Base-by-base conservation (phyloP, 1,284 basidiomycete genomes). In the Porogramme epimiltina region DNA sequence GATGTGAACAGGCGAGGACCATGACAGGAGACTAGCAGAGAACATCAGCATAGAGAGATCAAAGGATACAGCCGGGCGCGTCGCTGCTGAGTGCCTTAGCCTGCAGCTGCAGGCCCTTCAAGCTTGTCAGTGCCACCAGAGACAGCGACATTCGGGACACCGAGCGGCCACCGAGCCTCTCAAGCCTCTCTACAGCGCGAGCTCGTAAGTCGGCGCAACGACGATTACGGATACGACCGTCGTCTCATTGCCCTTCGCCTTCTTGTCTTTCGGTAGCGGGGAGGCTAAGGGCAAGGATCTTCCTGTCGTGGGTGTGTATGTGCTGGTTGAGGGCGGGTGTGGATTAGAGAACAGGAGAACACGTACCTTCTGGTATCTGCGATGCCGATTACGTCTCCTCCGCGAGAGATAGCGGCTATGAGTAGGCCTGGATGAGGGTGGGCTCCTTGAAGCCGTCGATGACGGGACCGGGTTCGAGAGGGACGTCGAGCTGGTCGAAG, bases 261-360 rank as follows among this genome's bases (percentile, higher is more conserved):
- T 72, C 58, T 76, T 68, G 45, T 69, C 51, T 24, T 22, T 25
- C 26, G 43, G 51, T 1, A 16, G 28, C 91, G 9, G 96, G 96
- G 31, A 99, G 85, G 43, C 95, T 95, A 66, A 99, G 99, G 0
- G 95, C 93, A 16, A 98, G 81, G 0, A 97, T 99, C 76, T 99
- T 99, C 9, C 96, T 96, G 60, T 89, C 90, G 67, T 63, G n/a
- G n/a, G n/a, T n/a, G 52, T 41, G 38, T 40, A 20, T 24, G n/a
- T 18, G 48, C 20, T 31, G 18, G 9, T 53, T 55, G 25, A 37
- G 16, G 18, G 15, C 2, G 1, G 11, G 55, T 46, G 19, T 45
- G 38, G 31, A 47, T 19, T 22, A 24, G 16, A 23, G 33, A 48
- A 40, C 20, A n/a, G 34, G 19, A 43, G 22, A 4, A 18, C 39